Conservation (phyloP, 768 basidiomycete species). For the Jaapia argillacea region DNA sequence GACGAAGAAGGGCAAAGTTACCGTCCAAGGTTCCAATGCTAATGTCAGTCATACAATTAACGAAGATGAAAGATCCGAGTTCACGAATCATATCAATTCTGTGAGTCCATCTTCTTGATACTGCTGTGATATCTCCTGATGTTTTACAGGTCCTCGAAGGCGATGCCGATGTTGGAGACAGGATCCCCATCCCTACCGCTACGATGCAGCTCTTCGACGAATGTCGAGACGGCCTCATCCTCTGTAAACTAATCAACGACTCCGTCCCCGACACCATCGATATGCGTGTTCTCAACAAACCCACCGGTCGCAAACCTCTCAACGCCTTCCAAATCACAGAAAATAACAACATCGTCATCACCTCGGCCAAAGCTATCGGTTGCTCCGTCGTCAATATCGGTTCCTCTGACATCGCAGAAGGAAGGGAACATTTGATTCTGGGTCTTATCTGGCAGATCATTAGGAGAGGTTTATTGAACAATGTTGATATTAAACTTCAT, state of each 20-base stretch:
- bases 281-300: slow-evolving; percentile 93
- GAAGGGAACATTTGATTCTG: slow-evolving; percentile 91
- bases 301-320: slow-evolving; percentile 66
- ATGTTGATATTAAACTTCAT: slow-evolving; percentile 97
- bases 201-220: slow-evolving; percentile 99
- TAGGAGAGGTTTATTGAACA: slow-evolving; percentile 80
- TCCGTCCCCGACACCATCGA: slow-evolving; percentile 99
- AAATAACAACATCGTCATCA: slow-evolving; percentile 99
- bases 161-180: slow-evolving; percentile 72
- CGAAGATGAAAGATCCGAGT: slow-evolving; percentile 90
- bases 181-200: slow-evolving; percentile 87
- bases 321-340: slow-evolving; percentile 99
- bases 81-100: slow-evolving; percentile 97
- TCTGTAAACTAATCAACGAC: slow-evolving; percentile 98
- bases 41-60: slow-evolving; percentile 97
- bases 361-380: slow-evolving; percentile 95
- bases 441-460: slow-evolving; percentile 99
- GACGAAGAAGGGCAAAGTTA: slow-evolving; percentile 81
- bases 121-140: background rate
- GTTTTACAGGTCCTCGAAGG: slow-evolving; percentile 78
- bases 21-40: slow-evolving; percentile 88
- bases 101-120: slow-evolving; percentile 36
- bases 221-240: slow-evolving; percentile 88
- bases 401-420: slow-evolving; percentile 83
- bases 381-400: slow-evolving; percentile 99